These are phyloP conservation scores for Sugiyamaella sp. DNA, from an alignment of 1,139 yeast species.

Conservation along the genomic window DNA sequence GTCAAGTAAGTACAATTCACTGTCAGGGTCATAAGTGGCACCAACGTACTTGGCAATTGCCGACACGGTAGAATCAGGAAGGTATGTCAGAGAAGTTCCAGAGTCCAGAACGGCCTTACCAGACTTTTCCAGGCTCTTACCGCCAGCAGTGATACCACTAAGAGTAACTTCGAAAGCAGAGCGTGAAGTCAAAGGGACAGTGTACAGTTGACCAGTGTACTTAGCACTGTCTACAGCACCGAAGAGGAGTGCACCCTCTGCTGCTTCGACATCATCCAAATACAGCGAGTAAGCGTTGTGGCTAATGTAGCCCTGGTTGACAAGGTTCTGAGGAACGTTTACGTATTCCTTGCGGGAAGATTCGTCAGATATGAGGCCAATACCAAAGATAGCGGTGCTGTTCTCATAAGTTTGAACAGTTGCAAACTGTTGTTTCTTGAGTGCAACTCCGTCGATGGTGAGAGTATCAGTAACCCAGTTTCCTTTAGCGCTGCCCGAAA, in stretches of 20 bases:
- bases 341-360: conserved; percentile 27
- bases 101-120: conserved; percentile 38
- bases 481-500: conserved; percentile 63
- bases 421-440: conserved; percentile 35
- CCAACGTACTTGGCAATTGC: conserved; percentile 32
- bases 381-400: conserved; percentile 41
- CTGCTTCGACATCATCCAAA: conserved; percentile 47
- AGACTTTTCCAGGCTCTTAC: neutral
- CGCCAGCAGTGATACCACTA: conserved; percentile 12
- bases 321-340: conserved; percentile 53
- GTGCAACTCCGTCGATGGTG: conserved; percentile 39
- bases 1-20: conserved; percentile 25
- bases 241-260: conserved; percentile 54
- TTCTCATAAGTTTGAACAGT: conserved; percentile 38
- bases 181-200: conserved; percentile 32
- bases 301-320: conserved; percentile 50
- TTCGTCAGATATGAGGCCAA: conserved; percentile 45
- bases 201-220: conserved; percentile 50
- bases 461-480: conserved; percentile 59
- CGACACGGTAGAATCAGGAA: conserved; percentile 30
- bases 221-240: conserved; percentile 62
- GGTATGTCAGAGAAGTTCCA: conserved; percentile 39
- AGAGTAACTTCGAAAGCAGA: conserved; percentile 16
- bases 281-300: conserved; percentile 56
- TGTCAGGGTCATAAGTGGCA: conserved; percentile 26